Evolutionary conservation across 176 grass and related monocot genomes (phyloP).

Genomic region (Bothriochloa decipiens): DNA sequence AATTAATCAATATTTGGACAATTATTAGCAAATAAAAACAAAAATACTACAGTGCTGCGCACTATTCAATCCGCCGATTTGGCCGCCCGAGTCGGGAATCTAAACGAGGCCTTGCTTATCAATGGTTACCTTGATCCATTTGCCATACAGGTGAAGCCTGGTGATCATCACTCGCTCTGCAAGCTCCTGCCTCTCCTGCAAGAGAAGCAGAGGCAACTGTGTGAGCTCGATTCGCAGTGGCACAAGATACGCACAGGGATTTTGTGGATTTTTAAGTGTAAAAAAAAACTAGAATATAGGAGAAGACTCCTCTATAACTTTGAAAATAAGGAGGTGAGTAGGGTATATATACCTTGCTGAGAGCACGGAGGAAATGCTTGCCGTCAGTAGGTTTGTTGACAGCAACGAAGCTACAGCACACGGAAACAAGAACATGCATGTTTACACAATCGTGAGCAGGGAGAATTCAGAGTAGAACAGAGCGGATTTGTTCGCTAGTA

Average conservation of each 20-base stretch:
- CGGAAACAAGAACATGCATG: background rate
- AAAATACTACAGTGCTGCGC: too few relatives aligned
- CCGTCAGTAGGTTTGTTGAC: constrained; percentile 81
- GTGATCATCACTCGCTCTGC: constrained; percentile 94
- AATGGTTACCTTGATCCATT: constrained; percentile 71
- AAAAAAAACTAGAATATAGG: too few relatives aligned
- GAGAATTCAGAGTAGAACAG: background rate
- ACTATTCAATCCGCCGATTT: too few relatives aligned
- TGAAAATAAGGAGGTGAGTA: too few relatives aligned
- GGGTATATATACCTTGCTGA: constrained; percentile 56
- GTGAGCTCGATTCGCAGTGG: background rate
- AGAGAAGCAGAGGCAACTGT: background rate
- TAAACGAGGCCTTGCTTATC: background rate
- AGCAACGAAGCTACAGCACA: constrained; percentile 63
- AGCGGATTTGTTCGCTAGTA: background rate
- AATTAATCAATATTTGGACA: too few relatives aligned
- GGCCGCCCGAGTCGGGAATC: too few relatives aligned
- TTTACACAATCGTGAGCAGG: background rate
- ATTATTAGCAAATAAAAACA: too few relatives aligned
- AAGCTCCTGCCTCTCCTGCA: constrained; percentile 85
- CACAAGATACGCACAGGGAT: background rate
- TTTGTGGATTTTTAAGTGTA: background rate
- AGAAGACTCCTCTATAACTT: too few relatives aligned
- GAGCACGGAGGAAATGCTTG: constrained; percentile 71
- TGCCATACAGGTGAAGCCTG: constrained; percentile 79